These are phyloP conservation scores for Dictyostelium brefeldianum DNA, from an alignment of 78 protist genomes.

Conservation along the genomic window DNA sequence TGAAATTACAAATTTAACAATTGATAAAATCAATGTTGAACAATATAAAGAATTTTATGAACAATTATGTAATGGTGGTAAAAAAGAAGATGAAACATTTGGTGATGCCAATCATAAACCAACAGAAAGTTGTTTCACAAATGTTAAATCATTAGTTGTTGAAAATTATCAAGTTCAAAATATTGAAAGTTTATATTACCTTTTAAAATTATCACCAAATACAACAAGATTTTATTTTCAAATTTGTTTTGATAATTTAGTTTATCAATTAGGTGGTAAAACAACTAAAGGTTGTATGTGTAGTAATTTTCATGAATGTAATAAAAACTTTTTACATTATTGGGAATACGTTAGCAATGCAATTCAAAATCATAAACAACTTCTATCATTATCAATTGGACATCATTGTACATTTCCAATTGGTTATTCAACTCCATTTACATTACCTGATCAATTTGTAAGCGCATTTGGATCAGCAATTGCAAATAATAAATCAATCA, in stretches of 20 bases:
- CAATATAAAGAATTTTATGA: neutral
- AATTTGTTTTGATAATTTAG: slow-evolving; percentile 5
- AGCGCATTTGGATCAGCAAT: neutral
- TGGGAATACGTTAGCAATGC: neutral
- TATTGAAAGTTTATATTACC: neutral
- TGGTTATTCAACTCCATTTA: neutral
- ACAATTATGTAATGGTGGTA: neutral
- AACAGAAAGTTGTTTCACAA: neutral
- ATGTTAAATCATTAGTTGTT: neutral
- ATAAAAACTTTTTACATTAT: neutral
- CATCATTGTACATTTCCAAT: slow-evolving; percentile 11
- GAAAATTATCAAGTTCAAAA: neutral
- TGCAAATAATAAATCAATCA: slow-evolving; percentile 9
- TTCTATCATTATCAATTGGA: neutral
- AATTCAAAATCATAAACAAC: neutral
- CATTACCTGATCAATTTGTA: neutral
- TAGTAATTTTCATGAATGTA: neutral
- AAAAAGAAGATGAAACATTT: neutral
- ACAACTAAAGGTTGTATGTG: neutral
- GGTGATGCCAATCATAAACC: neutral
- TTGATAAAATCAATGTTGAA: neutral
- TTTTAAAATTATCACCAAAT: neutral
- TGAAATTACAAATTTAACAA: neutral
- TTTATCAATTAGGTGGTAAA: neutral
- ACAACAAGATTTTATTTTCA: neutral